phyloP scores from a whole-genome alignment of 2,329 filamentous ascomycete species.

The Hypomyces perniciosus region DNA sequence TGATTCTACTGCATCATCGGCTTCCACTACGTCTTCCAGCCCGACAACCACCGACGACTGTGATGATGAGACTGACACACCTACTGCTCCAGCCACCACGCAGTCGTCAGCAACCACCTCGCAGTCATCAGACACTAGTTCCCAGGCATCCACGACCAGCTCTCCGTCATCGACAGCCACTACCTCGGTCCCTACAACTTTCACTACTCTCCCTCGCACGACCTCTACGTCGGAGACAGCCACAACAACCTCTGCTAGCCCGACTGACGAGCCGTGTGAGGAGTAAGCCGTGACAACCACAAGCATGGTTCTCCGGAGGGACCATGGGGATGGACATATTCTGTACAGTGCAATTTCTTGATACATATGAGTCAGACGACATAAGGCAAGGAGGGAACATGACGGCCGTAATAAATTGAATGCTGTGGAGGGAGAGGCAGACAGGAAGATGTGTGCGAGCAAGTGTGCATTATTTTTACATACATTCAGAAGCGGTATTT shows the following conservation, averaged over 20 bases:
- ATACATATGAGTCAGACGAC: background rate
- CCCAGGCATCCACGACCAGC: background rate
- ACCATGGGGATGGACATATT: background rate
- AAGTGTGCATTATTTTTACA: too few relatives aligned
- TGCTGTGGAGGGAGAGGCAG: too few relatives aligned
- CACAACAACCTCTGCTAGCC: conserved; percentile 6
- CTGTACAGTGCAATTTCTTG: background rate
- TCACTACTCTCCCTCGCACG: conserved; percentile 4
- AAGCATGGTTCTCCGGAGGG: background rate
- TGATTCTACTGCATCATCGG: background rate
- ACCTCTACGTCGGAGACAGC: background rate
- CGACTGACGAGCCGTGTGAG: background rate
- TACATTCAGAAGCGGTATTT: too few relatives aligned
- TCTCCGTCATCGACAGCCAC: background rate
- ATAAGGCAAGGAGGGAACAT: too few relatives aligned
- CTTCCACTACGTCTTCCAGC: background rate
- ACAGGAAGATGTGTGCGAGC: too few relatives aligned
- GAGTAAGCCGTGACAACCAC: background rate
- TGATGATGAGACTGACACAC: background rate
- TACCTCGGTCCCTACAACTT: conserved; percentile 1
- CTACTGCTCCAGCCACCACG: background rate
- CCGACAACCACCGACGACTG: too few relatives aligned
- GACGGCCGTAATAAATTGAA: too few relatives aligned
- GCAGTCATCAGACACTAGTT: background rate
- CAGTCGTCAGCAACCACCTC: too few relatives aligned